phyloP scores from a whole-genome alignment of 1,284 basidiomycete species.

The Pyrrhoderma noxium region DNA sequence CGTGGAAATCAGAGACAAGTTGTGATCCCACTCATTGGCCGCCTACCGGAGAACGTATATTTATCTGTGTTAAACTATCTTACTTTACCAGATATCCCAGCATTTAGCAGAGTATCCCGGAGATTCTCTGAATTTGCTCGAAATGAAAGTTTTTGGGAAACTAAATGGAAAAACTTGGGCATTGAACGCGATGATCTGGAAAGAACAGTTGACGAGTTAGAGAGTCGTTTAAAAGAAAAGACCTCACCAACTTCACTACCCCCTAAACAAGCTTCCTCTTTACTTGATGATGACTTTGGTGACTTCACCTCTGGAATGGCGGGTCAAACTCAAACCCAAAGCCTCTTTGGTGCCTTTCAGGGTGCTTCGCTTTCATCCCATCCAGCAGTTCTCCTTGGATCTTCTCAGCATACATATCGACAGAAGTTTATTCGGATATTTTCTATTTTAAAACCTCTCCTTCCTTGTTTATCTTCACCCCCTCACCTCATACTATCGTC shows the following conservation, averaged over 20 bases:
- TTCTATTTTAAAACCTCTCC: conserved; percentile 50
- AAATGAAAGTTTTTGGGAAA: conserved; percentile 73
- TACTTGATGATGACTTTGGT: conserved; percentile 87
- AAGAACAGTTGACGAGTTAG: conserved; percentile 55
- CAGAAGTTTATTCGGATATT: conserved; percentile 62
- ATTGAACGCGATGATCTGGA: conserved; percentile 36
- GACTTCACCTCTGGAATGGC: conserved; percentile 57
- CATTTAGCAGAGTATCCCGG: conserved; percentile 62
- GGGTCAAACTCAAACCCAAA: conserved; percentile 26
- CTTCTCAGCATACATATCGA: conserved; percentile 31
- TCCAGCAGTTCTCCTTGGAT: conserved; percentile 8
- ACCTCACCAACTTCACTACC: not conserved
- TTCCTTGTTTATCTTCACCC: conserved; percentile 40
- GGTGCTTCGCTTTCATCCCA: conserved; percentile 27
- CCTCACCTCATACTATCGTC: conserved; percentile 51
- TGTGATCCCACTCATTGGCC: conserved; percentile 53
- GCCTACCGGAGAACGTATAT: conserved; percentile 72
- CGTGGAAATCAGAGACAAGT: conserved; percentile 15
- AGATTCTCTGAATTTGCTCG: conserved; percentile 57
- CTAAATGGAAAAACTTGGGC: conserved; percentile 56
- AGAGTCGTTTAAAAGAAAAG: conserved; percentile 28
- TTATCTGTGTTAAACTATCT: conserved; percentile 64
- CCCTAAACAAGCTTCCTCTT: conserved; percentile 28
- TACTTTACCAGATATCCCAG: conserved; percentile 71
- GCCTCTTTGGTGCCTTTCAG: conserved; percentile 53